phyloP scores from a whole-genome alignment of 495 filamentous ascomycete genomes.

The Penicillium desertorum region DNA sequence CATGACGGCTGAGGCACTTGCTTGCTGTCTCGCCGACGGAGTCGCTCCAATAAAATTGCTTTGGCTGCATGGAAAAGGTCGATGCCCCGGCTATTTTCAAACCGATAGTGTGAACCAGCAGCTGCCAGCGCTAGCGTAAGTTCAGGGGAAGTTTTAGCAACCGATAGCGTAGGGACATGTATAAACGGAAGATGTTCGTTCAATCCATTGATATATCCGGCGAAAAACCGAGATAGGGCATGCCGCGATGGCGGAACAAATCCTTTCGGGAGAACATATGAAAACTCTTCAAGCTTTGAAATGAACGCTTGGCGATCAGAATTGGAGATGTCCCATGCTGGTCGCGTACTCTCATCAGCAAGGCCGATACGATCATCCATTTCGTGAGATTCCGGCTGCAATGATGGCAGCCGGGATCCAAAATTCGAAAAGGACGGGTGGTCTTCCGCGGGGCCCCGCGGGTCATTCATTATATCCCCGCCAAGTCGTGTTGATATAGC shows the following conservation, averaged over 20 bases:
- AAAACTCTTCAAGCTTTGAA: constrained; percentile 64
- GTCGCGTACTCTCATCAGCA: constrained; percentile 45
- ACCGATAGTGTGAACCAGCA: constrained; percentile 55
- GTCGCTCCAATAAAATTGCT: constrained; percentile 47
- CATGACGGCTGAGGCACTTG: constrained; percentile 45
- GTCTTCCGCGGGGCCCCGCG: constrained; percentile 40
- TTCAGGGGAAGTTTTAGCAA: constrained; percentile 46
- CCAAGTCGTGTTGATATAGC: constrained; percentile 33
- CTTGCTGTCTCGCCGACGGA: constrained; percentile 47
- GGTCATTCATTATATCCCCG: constrained; percentile 40
- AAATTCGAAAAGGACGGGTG: constrained; percentile 60
- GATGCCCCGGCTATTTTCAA: constrained; percentile 65
- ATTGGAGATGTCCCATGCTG: constrained; percentile 66
- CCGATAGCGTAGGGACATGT: constrained; percentile 49
- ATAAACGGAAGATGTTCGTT: constrained; percentile 53
- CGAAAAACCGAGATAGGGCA: constrained; percentile 48
- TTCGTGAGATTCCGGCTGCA: constrained; percentile 64
- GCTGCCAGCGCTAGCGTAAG: constrained; percentile 50
- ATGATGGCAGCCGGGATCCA: constrained; percentile 65
- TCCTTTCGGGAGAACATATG: constrained; percentile 61
- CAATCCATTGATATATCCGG: constrained; percentile 50
- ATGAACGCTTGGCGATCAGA: constrained; percentile 62
- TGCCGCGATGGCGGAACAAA: constrained; percentile 59
- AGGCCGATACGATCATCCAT: constrained; percentile 52
- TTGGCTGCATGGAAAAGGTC: constrained; percentile 67